A percentile compares a stretch with the other conserved stretches of the same genome.
Evolutionary conservation across 129 eudicot species (phyloP).

Genomic region (Dittrichia graveolens): DNA sequence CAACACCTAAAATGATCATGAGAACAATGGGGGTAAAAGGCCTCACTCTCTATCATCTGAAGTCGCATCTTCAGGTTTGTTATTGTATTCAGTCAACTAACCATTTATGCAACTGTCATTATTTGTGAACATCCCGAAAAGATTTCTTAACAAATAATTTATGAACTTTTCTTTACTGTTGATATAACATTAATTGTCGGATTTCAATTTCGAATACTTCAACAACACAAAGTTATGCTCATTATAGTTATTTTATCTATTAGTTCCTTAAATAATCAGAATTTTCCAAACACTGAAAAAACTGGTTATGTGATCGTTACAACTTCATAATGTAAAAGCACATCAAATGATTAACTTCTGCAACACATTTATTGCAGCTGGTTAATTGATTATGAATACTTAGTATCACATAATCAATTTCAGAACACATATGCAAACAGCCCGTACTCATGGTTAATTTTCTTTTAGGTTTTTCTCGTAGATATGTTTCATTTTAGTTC

Average conservation of each 20-base stretch:
- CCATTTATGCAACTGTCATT: not conserved
- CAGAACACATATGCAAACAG: not conserved
- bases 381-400: not conserved
- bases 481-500: not conserved
- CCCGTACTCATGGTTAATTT: not conserved
- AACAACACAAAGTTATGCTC: not conserved
- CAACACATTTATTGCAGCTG: not conserved
- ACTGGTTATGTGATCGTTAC: not conserved
- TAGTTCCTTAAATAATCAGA: not conserved
- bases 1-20: conserved; percentile 74
- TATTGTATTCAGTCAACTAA: not conserved
- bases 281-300: no score
- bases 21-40: conserved; percentile 87
- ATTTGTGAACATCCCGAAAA: not conserved
- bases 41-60: conserved; percentile 73
- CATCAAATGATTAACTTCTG: not conserved
- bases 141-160: not conserved
- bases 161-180: not conserved
- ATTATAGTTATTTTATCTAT: not conserved
- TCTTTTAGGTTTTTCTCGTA: not conserved
- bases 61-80: conserved; percentile 77
- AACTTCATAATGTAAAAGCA: not conserved
- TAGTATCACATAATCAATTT: not conserved
- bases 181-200: not conserved
- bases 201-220: not conserved